Base-by-base conservation (phyloP, 208 protist genomes). In the Acanthamoeba triangularis region DNA sequence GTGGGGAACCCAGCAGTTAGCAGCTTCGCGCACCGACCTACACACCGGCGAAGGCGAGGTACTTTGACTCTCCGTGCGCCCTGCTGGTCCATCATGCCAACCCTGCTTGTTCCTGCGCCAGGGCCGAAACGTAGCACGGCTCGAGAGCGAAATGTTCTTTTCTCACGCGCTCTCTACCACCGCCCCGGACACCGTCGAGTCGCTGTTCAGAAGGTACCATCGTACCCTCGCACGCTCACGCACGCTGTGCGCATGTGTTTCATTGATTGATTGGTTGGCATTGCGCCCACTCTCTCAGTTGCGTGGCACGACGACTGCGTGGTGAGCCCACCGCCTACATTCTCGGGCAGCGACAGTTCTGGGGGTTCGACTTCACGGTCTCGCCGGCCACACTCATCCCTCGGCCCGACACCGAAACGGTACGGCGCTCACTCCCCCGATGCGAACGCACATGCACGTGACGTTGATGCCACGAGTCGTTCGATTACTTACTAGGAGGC, bases 301-400 rank as follows among this genome's bases (percentile, higher is more conserved):
- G 63, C 47, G 61, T 93, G 18, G 61, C 52, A 8, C 87, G 87
- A n/a, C 7, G 87, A 35, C 20, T 6, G 6, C 61, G 47, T 6
- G 87, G 61, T 10, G 87, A 93, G 61, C 87, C 87, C 7, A n/a
- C 44, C 3, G 59, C 87, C 23, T 93, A 93, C 87, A 93, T 93
- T 28, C 16, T 54, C 35, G 87, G 87, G 0, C 52, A 37, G 16
- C 35, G 41, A 33, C 87, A 93, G 87, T 93, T 93, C 41, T 93
- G 87, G 87, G 61, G 61, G 4, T 74, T 67, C 23, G 87, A 93
- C 61, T 93, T 93, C 13, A 30, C 20, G 4, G 87, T 93, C 14
- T 33, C 63, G 33, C 61, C 54, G 14, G 61, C 54, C 33, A 93
- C 87, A 35, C 63, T 93, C 30, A 93, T 93, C 87, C 87, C 87